A percentile compares a stretch with the other conserved stretches of the same genome.
Evolutionary conservation across 371 early-diverging fungal species (phyloP).

Genomic region (Syncephalastrum racemosum): DNA sequence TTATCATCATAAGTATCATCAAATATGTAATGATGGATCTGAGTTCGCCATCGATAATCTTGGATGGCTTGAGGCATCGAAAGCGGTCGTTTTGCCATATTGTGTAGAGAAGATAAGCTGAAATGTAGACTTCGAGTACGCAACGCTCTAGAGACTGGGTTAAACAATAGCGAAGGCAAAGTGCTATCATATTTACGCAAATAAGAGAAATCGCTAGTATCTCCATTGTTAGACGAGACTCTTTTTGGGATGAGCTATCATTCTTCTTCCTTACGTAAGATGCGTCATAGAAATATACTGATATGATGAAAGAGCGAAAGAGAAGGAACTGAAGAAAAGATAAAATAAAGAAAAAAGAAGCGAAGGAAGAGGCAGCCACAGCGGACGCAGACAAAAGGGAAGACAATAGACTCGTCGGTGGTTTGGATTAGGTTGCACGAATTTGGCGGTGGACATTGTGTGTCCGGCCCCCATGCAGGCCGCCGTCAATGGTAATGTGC

Average conservation of each 20-base stretch:
- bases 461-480: too few species aligned
- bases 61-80: constrained; percentile 35
- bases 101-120: constrained; percentile 28
- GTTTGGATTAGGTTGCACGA: too few species aligned
- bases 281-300: constrained; percentile 28
- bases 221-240: too few species aligned
- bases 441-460: too few species aligned
- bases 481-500: too few species aligned
- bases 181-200: constrained; percentile 23
- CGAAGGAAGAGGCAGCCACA: too few species aligned
- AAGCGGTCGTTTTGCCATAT: constrained; percentile 39
- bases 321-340: neutral
- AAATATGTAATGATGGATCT: constrained; percentile 45
- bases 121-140: constrained; percentile 32
- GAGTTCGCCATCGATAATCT: constrained; percentile 42
- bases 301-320: neutral
- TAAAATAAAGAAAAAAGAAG: constrained; percentile 1
- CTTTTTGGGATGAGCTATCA: too few species aligned
- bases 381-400: constrained; percentile 4
- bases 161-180: neutral
- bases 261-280: constrained; percentile 27
- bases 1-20: constrained; percentile 38
- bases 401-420: too few species aligned
- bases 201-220: constrained; percentile 42
- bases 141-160: constrained; percentile 26